Evolutionary conservation across 305 asterid species (phyloP), one percentile per base, ranked within the genome.

Genomic region (Fraxinus sp.): DNA sequence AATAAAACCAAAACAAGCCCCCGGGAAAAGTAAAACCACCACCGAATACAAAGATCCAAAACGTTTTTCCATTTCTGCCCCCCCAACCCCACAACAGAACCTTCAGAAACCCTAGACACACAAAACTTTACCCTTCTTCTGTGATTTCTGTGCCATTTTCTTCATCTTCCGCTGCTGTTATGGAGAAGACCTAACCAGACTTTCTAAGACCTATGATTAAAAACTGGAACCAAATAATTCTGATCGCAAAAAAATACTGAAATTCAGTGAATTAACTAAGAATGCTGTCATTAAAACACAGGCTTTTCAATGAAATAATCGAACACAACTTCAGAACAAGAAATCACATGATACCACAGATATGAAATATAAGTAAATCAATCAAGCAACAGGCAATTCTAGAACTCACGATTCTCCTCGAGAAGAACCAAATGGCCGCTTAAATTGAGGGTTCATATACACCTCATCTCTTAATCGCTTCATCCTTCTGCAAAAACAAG

Each of bases 401-500:
- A 52, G 64, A 52, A 52, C 64, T 55, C 24, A 55, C 24, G 26
- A 55, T 55, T 55, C 66, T 55, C 66, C 66, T 55, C 26, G 66
- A 55, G 26, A 55, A 16, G 18, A 52, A 14, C 26, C 68, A 57
- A 57, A 57, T 57, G 68, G 68, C 68, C 26, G 26, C 68, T 57
- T 57, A n/a, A 57, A 57, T 57, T 18, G 26, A 57, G 68, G 68
- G 11, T 18, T 57, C 26, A 7, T 6, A 83, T 77, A 82, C 26
- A 43, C 86, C 59, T 88, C 91, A 7, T 89, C 92, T 76, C 91
- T 77, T n/a, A 75, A 26, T 37, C 92, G 88, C 87, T 89, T 89
- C 92, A 89, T 89, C 74, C 33, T 43, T 79, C 88, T 85, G 84
- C 81, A 86, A 71, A 83, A 24, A 75, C 6, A 57, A 7, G 80